These are phyloP conservation scores for Boletellus sp. DNA, from an alignment of 1,284 basidiomycete species.

Conservation along the genomic window DNA sequence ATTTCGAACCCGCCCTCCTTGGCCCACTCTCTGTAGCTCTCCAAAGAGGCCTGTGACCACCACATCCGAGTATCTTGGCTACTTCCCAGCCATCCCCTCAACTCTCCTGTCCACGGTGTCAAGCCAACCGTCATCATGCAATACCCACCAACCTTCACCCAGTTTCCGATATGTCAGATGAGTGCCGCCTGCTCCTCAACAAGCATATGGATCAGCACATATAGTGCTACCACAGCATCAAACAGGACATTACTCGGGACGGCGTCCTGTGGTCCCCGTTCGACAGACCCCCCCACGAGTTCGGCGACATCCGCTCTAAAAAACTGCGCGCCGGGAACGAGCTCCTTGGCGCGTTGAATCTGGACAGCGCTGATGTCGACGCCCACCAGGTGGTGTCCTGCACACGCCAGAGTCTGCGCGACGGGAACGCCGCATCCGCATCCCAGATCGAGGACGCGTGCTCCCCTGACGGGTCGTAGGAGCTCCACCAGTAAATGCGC, in stretches of 20 bases:
- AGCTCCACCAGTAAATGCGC: conserved; percentile 1
- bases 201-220: conserved; percentile 7
- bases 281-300: neutral
- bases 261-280: neutral
- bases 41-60: conserved; percentile 6
- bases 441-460: conserved; percentile 9
- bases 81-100: conserved; percentile 1
- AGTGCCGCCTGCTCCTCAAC: conserved; percentile 8
- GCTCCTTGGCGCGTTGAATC: conserved; percentile 10
- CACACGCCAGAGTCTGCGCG: neutral
- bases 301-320: conserved; percentile 8
- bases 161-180: conserved; percentile 19
- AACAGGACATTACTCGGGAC: neutral
- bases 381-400: conserved; percentile 10
- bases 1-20: conserved; percentile 9
- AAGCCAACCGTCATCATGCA: conserved; percentile 12
- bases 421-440: conserved; percentile 13
- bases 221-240: conserved; percentile 5
- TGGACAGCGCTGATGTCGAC: conserved; percentile 7
- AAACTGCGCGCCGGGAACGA: conserved; percentile 6
- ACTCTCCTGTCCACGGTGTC: conserved; percentile 4
- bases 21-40: conserved; percentile 8
- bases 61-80: conserved; percentile 4
- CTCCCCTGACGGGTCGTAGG: neutral
- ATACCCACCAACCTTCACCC: conserved; percentile 8